These are phyloP conservation scores for Yamadazyma kitorensis DNA, from an alignment of 805 yeast genomes.

Conservation along the genomic window DNA sequence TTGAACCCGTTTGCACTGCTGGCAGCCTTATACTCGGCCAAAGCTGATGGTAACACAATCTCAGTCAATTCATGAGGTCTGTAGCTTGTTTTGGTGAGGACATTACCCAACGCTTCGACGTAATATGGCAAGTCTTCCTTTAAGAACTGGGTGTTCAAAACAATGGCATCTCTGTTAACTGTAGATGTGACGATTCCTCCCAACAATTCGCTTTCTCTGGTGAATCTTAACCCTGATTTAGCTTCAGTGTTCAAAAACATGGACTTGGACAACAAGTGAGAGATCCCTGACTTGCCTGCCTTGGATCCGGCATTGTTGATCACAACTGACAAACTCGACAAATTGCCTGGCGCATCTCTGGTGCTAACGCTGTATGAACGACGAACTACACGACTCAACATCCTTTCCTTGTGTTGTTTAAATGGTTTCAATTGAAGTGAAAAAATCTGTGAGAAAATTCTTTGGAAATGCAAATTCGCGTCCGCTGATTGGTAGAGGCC, in stretches of 20 bases:
- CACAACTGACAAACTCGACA: slow-evolving; percentile 75
- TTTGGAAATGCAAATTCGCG: too few relatives aligned
- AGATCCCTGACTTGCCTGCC: slow-evolving; percentile 67
- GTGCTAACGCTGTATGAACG: slow-evolving; percentile 49
- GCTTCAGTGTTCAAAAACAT: slow-evolving; percentile 77
- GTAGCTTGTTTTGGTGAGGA: slow-evolving; percentile 65
- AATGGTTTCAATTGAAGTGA: slow-evolving; percentile 5
- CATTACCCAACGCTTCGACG: slow-evolving; percentile 80
- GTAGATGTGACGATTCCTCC: slow-evolving; percentile 75
- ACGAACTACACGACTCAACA: slow-evolving; percentile 42
- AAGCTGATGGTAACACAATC: slow-evolving; percentile 76
- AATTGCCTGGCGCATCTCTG: slow-evolving; percentile 60
- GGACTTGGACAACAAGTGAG: slow-evolving; percentile 82
- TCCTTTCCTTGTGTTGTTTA: slow-evolving; percentile 16
- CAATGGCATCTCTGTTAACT: slow-evolving; percentile 81
- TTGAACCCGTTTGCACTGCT: slow-evolving; percentile 48
- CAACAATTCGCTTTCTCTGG: slow-evolving; percentile 90
- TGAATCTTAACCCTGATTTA: slow-evolving; percentile 87
- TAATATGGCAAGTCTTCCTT: slow-evolving; percentile 88
- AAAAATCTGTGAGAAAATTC: too few relatives aligned
- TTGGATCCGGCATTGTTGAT: slow-evolving; percentile 85
- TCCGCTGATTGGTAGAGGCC: too few relatives aligned
- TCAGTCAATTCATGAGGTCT: slow-evolving; percentile 83
- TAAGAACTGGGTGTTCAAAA: slow-evolving; percentile 78
- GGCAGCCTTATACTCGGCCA: slow-evolving; percentile 57